Percentiles rank a stretch among this genome's conserved stretches.
Conservation (phyloP, 768 basidiomycete genomes). For the Hypsizygus marmoreus region DNA sequence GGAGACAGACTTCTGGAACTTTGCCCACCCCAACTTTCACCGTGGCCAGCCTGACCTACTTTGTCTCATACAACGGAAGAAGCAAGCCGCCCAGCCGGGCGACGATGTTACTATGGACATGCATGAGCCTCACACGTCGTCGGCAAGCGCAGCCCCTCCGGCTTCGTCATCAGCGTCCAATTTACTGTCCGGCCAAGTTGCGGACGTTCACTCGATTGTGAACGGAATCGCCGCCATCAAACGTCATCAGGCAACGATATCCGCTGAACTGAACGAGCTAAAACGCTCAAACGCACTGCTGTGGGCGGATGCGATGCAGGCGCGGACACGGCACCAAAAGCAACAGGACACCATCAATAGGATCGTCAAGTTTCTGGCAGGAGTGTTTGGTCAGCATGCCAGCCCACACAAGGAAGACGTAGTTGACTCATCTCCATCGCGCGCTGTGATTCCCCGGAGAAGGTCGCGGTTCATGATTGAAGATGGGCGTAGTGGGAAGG, state of each 20-base stretch:
- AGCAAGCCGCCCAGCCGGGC: constrained; percentile 47
- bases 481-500: constrained; percentile 43
- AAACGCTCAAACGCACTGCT: constrained; percentile 84
- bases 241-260: constrained; percentile 90
- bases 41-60: constrained; percentile 88
- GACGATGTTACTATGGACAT: constrained; percentile 40
- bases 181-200: constrained; percentile 49
- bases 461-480: constrained; percentile 71
- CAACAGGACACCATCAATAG: constrained; percentile 96
- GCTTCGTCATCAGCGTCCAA: constrained; percentile 12
- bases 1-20: constrained; percentile 88
- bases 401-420: constrained; percentile 36
- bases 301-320: constrained; percentile 89
- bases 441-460: constrained; percentile 50
- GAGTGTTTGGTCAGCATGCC: constrained; percentile 74
- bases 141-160: constrained; percentile 11
- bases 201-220: constrained; percentile 80
- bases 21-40: constrained; percentile 87
- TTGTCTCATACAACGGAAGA: constrained; percentile 87
- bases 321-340: constrained; percentile 81
- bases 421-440: constrained; percentile 28
- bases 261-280: constrained; percentile 83
- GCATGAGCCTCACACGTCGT: constrained; percentile 21
- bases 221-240: constrained; percentile 86
- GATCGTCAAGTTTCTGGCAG: constrained; percentile 92